Percentiles rank a stretch among this genome's conserved stretches.
Conservation (phyloP, 2,329 filamentous ascomycete genomes). For the Colletotrichum orchidophilum region DNA sequence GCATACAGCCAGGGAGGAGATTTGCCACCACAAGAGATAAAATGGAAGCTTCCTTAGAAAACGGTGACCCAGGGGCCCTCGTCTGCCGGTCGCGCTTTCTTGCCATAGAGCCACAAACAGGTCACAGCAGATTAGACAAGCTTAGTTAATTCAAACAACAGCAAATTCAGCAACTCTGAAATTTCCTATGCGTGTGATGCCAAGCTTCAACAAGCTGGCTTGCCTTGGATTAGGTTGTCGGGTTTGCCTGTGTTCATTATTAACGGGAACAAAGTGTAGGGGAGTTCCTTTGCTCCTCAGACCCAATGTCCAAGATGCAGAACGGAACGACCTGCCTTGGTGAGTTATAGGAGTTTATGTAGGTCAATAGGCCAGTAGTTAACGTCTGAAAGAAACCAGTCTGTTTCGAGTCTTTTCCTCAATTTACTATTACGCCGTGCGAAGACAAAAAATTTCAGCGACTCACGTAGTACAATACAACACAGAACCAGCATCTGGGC, state of each 20-base stretch:
- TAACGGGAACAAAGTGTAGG: not conserved
- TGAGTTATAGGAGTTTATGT: no score
- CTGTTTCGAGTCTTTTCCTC: no score
- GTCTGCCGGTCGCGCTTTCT: constrained; percentile 21
- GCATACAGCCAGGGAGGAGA: constrained; percentile 21
- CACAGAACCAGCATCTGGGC: no score
- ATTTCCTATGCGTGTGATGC: not conserved
- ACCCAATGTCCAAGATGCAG: no score
- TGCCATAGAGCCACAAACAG: constrained; percentile 28
- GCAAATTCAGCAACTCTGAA: constrained; percentile 3
- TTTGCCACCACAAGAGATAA: constrained; percentile 10
- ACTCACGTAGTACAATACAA: no score
- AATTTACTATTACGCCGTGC: no score
- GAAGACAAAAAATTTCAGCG: no score
- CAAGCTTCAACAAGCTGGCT: not conserved
- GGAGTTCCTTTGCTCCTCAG: no score
- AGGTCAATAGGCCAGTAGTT: no score
- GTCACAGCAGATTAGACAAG: constrained; percentile 22
- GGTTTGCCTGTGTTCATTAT: not conserved
- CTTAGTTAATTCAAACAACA: constrained; percentile 26
- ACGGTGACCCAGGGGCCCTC: constrained; percentile 1
- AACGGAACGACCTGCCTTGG: no score
- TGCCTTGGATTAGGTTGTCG: not conserved
- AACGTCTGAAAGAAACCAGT: no score
- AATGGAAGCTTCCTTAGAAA: constrained; percentile 12